Percentiles rank a stretch among this genome's conserved stretches.
These are phyloP conservation scores for Pittosporum tobira DNA, from an alignment of 129 eudicot genomes.

Conservation along the genomic window DNA sequence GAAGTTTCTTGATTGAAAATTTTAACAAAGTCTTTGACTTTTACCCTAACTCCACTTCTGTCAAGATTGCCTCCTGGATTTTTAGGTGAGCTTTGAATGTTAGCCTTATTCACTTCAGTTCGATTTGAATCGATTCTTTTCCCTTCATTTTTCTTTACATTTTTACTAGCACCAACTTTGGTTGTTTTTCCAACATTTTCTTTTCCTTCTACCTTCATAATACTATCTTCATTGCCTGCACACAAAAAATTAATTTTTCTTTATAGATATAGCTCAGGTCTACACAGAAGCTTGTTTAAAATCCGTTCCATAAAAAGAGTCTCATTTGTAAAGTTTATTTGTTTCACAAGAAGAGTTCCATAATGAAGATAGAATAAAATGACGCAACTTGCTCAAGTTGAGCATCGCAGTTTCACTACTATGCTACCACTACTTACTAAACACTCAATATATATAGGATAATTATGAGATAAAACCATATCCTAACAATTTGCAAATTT, in stretches of 20 bases:
- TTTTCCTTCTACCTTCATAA: slow-evolving; percentile 22
- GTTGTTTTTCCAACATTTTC: slow-evolving; percentile 16
- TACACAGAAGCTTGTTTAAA: not conserved
- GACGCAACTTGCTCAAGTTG: no score
- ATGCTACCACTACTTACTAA: no score
- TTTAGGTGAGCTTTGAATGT: slow-evolving; percentile 20
- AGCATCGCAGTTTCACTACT: no score
- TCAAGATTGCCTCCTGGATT: slow-evolving; percentile 18
- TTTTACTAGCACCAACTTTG: slow-evolving; percentile 8
- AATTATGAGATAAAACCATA: no score
- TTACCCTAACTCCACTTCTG: slow-evolving; percentile 48
- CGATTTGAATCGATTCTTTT: slow-evolving; percentile 26
- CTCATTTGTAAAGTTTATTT: no score
- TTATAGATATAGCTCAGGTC: not conserved
- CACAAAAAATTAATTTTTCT: not conserved
- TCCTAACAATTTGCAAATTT: no score
- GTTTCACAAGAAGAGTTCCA: no score
- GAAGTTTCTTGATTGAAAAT: slow-evolving; percentile 46
- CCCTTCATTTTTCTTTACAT: slow-evolving; percentile 24
- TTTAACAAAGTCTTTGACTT: slow-evolving; percentile 67
- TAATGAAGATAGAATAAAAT: no score
- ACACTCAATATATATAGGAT: no score
- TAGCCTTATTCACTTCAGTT: slow-evolving; percentile 19
- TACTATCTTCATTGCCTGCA: slow-evolving; percentile 31
- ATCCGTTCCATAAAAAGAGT: no score